Conservation (phyloP, 2,329 filamentous ascomycete species). For the Botrytis tulipae region DNA sequence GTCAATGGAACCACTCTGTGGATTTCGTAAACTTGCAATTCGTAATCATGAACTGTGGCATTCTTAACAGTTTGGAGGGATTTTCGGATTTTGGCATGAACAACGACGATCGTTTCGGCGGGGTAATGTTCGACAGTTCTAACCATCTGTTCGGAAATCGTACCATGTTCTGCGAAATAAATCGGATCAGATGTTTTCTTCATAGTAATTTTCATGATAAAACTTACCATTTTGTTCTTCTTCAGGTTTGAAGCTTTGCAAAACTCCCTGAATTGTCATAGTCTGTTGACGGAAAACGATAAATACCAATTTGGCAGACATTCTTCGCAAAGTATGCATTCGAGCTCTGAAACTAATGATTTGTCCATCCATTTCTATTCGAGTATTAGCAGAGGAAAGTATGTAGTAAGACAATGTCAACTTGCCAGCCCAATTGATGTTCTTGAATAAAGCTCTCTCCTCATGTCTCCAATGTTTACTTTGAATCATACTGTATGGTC, state of each 20-base stretch:
- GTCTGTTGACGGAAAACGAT: conserved; percentile 83
- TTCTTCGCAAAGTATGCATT: conserved; percentile 74
- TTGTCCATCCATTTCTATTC: conserved; percentile 32
- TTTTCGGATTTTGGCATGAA: conserved; percentile 70
- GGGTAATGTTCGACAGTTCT: conserved; percentile 84
- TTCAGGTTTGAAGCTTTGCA: conserved; percentile 43
- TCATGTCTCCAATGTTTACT: conserved; percentile 38
- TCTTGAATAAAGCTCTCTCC: conserved; percentile 36
- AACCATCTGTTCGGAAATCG: conserved; percentile 70
- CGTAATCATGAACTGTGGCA: conserved; percentile 71
- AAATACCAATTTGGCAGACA: conserved; percentile 82
- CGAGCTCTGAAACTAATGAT: conserved; percentile 60
- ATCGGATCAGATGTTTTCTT: background rate
- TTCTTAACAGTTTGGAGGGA: conserved; percentile 74
- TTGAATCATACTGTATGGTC: conserved; percentile 39
- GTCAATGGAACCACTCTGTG: conserved; percentile 61
- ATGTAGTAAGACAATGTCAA: background rate
- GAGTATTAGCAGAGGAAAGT: conserved; percentile 5
- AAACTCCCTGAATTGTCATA: conserved; percentile 78
- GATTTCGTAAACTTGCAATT: conserved; percentile 67
- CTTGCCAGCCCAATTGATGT: conserved; percentile 36
- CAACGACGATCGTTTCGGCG: conserved; percentile 73
- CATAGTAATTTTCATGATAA: background rate
- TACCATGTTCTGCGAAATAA: conserved; percentile 17
- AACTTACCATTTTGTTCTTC: conserved; percentile 29